Percentiles rank a stretch among this genome's conserved stretches.
These are phyloP conservation scores for Ilex aquifolium DNA, from an alignment of 257 asterid genomes.

Conservation along the genomic window DNA sequence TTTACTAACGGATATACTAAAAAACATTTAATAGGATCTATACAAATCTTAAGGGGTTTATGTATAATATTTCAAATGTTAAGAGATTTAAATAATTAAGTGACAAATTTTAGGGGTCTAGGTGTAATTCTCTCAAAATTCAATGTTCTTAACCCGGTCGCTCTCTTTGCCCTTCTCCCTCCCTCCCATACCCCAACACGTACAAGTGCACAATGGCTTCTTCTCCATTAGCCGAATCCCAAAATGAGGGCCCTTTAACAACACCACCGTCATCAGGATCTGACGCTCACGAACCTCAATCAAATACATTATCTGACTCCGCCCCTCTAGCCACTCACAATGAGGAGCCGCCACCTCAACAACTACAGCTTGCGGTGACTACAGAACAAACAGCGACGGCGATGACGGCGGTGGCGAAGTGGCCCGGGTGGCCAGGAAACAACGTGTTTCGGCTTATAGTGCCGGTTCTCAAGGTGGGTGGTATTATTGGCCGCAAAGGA, in stretches of 20 bases:
- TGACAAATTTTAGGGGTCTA: no score
- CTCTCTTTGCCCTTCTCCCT: not conserved
- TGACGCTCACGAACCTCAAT: not conserved
- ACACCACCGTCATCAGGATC: not conserved
- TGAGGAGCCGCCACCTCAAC: conserved; percentile 6
- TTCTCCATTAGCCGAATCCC: conserved; percentile 2
- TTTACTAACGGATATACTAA: no score
- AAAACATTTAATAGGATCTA: no score
- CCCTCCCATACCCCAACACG: not conserved
- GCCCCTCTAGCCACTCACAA: conserved; percentile 9
- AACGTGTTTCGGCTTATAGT: not conserved
- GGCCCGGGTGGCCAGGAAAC: not conserved
- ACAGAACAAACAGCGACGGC: not conserved
- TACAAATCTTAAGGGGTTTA: no score
- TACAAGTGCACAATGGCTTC: conserved; percentile 7
- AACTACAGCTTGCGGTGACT: not conserved
- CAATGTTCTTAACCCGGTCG: no score
- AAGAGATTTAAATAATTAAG: no score
- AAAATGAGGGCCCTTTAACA: not conserved
- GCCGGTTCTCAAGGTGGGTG: not conserved
- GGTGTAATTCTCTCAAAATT: no score
- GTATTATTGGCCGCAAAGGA: not conserved
- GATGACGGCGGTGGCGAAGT: conserved; percentile 24
- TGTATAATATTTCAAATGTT: no score
- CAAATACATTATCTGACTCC: not conserved